phyloP scores from a whole-genome alignment of 306 rosid species.

The Prunus mongolica region DNA sequence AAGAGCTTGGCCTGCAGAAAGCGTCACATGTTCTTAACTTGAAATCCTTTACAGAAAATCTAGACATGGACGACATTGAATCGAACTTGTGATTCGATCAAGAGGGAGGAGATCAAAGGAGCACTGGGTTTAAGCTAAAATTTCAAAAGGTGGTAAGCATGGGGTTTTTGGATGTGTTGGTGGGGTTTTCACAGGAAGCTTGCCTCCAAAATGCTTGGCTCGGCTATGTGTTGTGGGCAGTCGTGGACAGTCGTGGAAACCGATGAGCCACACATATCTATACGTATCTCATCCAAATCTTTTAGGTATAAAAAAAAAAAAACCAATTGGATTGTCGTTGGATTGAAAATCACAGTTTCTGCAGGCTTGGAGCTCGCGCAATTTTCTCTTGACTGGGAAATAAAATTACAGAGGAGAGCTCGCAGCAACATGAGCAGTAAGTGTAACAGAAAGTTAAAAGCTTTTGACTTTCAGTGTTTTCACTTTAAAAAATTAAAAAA shows the following conservation, averaged over 20 bases:
- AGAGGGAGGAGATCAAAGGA: background rate
- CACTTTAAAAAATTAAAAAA: background rate
- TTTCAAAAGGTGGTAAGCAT: background rate
- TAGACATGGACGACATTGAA: slow-evolving; percentile 58
- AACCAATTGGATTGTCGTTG: background rate
- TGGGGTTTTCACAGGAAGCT: background rate
- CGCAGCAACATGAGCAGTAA: background rate
- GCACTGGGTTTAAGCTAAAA: background rate
- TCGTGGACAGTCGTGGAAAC: slow-evolving; percentile 46
- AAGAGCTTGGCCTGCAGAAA: slow-evolving; percentile 26
- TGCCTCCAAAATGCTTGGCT: slow-evolving; percentile 3
- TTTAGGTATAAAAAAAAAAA: background rate
- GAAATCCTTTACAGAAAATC: slow-evolving; percentile 44
- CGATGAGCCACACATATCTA: slow-evolving; percentile 19
- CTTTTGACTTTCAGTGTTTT: background rate
- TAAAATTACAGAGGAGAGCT: background rate
- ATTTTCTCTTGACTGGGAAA: background rate
- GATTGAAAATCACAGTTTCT: background rate
- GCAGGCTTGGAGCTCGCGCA: background rate
- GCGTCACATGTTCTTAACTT: slow-evolving; percentile 25
- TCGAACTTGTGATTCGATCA: background rate
- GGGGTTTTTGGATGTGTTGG: background rate
- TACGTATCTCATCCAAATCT: slow-evolving; percentile 22
- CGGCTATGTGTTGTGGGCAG: background rate
- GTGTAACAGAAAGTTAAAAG: background rate